These are phyloP conservation scores for Passiflora organensis DNA, from an alignment of 345 rosid genomes.

Conservation along the genomic window DNA sequence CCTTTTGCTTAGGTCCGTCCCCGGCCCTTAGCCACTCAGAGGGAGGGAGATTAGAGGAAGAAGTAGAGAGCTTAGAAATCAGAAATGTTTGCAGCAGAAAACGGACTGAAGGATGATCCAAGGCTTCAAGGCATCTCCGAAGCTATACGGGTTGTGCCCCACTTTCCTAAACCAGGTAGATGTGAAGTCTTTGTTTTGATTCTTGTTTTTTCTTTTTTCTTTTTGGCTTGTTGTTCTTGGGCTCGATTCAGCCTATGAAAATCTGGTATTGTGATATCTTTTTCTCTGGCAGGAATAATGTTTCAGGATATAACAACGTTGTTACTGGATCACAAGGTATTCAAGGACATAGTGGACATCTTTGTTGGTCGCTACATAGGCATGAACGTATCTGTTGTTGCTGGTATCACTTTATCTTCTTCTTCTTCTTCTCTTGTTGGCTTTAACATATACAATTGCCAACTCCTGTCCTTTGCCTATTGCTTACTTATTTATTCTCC, in stretches of 20 bases:
- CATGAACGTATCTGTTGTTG: slow-evolving; percentile 85
- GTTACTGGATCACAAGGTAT: slow-evolving; percentile 81
- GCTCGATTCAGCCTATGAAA: not conserved
- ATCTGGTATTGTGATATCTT: not conserved
- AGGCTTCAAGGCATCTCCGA: slow-evolving; percentile 57
- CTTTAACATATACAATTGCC: too few relatives aligned
- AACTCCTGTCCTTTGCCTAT: too few relatives aligned
- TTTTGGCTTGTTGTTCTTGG: not conserved
- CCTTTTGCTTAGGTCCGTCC: not conserved
- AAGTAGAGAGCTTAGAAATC: too few relatives aligned
- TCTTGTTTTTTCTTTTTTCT: too few relatives aligned
- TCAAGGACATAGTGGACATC: slow-evolving; percentile 78
- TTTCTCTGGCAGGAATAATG: slow-evolving; percentile 62
- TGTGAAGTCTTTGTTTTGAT: not conserved
- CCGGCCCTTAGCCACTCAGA: too few relatives aligned
- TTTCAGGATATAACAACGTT: slow-evolving; percentile 94
- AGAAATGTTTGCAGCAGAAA: slow-evolving; percentile 71
- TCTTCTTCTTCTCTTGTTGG: too few relatives aligned
- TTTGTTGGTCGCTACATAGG: slow-evolving; percentile 88
- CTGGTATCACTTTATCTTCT: slow-evolving; percentile 44
- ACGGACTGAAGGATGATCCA: slow-evolving; percentile 70
- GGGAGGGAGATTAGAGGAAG: not conserved
- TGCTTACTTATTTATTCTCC: too few relatives aligned
- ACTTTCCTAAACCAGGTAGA: slow-evolving; percentile 73
- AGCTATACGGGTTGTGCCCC: slow-evolving; percentile 66